Percentiles rank a stretch among this genome's conserved stretches.
These are phyloP conservation scores for Saccharomyces pastorianus DNA, from an alignment of 1,139 yeast species.

Conservation along the genomic window DNA sequence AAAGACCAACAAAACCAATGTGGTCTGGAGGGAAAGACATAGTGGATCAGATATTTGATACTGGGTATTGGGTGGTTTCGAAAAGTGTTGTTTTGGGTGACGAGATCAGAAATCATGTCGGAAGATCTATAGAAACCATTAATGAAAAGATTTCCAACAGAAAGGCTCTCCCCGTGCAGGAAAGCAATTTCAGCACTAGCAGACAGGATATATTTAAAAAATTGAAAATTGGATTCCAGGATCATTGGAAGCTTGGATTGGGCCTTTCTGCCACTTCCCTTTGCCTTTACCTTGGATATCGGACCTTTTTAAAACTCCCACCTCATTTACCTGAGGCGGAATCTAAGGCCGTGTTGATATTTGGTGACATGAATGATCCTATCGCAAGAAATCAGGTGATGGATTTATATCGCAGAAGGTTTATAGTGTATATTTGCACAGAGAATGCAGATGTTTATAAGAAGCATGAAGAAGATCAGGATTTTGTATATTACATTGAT, in stretches of 20 bases:
- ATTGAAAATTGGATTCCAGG: not conserved
- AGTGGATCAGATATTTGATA: constrained; percentile 8
- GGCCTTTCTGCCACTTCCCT: constrained; percentile 14
- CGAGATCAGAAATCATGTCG: constrained; percentile 1
- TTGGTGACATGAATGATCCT: constrained; percentile 32
- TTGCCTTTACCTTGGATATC: constrained; percentile 14
- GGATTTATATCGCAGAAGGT: constrained; percentile 30
- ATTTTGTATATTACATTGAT: constrained; percentile 24
- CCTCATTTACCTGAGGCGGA: constrained; percentile 18
- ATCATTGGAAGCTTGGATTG: constrained; percentile 11
- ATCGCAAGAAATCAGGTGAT: constrained; percentile 29
- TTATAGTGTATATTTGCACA: constrained; percentile 28
- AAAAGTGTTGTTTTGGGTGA: not conserved
- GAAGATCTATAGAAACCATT: not conserved
- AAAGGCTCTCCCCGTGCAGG: not conserved
- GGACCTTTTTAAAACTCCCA: constrained; percentile 12
- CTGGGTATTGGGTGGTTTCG: constrained; percentile 1
- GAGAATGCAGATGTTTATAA: constrained; percentile 18
- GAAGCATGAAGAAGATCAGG: constrained; percentile 26
- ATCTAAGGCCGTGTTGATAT: constrained; percentile 21
- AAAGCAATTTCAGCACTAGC: not conserved
- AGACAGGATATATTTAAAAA: not conserved
- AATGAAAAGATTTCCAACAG: not conserved
- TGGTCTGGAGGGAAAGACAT: constrained; percentile 4
- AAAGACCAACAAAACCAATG: too few relatives aligned